Percentiles rank a stretch among this genome's conserved stretches.
Conservation (phyloP, 306 rosid genomes). For the Lathyrus aphaca region DNA sequence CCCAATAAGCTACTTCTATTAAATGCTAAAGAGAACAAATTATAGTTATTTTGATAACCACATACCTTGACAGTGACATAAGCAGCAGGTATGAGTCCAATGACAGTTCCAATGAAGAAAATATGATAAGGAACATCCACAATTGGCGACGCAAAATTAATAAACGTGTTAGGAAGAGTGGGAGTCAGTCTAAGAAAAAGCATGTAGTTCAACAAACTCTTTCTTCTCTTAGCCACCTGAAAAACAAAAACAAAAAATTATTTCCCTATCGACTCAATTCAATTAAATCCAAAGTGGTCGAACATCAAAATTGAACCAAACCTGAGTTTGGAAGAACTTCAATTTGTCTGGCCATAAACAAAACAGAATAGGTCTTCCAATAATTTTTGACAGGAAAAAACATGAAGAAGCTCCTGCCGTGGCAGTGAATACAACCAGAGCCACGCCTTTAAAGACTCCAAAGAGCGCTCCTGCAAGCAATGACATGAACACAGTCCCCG, state of each 20-base stretch:
- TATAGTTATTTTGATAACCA: not conserved
- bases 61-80: constrained; percentile 92
- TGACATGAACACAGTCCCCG: constrained; percentile 98
- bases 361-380: constrained; percentile 83
- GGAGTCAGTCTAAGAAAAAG: constrained; percentile 95
- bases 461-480: constrained; percentile 97
- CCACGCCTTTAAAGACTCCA: constrained; percentile 86
- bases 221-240: constrained; percentile 87
- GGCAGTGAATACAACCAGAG: constrained; percentile 85
- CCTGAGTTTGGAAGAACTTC: constrained; percentile 83
- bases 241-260: constrained; percentile 32
- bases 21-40: not conserved
- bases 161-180: constrained; percentile 88
- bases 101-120: constrained; percentile 75
- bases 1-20: too few relatives aligned
- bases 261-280: not conserved
- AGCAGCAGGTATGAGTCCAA: constrained; percentile 95
- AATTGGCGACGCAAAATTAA: constrained; percentile 93
- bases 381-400: constrained; percentile 79
- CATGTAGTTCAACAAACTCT: constrained; percentile 86
- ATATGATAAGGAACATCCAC: constrained; percentile 93
- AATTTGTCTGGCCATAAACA: constrained; percentile 88
- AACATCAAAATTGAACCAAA: constrained; percentile 33
- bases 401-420: constrained; percentile 99
- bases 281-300: not conserved